Percentiles rank a stretch among this genome's conserved stretches.
Conservation (phyloP, 768 basidiomycete genomes). For the Multifurca ochricompacta region DNA sequence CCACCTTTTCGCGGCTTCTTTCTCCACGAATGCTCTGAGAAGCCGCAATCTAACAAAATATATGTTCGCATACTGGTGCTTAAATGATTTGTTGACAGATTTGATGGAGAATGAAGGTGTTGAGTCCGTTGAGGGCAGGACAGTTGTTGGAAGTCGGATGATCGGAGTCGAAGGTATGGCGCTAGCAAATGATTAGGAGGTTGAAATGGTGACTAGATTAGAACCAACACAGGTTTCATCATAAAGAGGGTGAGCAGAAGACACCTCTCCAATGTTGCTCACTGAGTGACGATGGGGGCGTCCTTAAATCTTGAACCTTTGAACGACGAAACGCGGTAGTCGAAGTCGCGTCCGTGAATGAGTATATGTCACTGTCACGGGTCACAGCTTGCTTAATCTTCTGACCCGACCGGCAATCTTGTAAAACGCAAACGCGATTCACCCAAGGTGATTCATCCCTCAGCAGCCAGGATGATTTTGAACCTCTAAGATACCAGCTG, state of each 20-base stretch:
- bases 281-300: not conserved
- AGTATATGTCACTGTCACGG: no score
- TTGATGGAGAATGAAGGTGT: constrained; percentile 37
- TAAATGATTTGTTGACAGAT: constrained; percentile 44
- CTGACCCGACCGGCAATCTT: no score
- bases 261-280: not conserved
- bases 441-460: no score
- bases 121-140: constrained; percentile 9
- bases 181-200: constrained; percentile 7
- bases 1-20: constrained; percentile 47
- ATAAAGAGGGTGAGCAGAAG: not conserved
- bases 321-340: no score
- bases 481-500: no score
- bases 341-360: no score
- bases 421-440: no score
- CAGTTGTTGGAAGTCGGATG: constrained; percentile 6
- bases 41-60: constrained; percentile 55
- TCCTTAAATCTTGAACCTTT: no score
- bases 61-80: constrained; percentile 65
- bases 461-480: no score
- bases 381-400: no score
- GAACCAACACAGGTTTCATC: constrained; percentile 11
- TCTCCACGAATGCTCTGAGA: constrained; percentile 40
- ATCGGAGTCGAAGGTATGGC: not conserved
- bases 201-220: not conserved